These are phyloP conservation scores for Hirsutella thompsonii DNA, from an alignment of 2,329 filamentous ascomycete genomes.

Conservation along the genomic window DNA sequence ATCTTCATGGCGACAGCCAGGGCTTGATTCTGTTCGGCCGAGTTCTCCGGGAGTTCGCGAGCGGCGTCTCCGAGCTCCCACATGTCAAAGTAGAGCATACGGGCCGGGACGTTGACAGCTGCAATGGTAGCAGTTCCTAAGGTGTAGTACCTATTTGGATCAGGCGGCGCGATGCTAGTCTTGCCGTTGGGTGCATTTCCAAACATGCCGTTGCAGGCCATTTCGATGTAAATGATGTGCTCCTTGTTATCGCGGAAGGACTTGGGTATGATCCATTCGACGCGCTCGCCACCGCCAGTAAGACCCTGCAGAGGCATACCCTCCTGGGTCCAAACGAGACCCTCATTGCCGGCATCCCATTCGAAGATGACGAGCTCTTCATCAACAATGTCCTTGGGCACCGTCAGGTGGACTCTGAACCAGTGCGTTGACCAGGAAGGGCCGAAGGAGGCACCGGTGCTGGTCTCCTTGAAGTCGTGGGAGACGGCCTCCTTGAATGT, in stretches of 20 bases:
- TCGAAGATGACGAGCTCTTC: slow-evolving; percentile 86
- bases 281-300: slow-evolving; percentile 77
- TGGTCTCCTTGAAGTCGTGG: slow-evolving; percentile 62
- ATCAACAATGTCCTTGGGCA: slow-evolving; percentile 59
- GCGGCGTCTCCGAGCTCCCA: slow-evolving; percentile 94
- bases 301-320: slow-evolving; percentile 86
- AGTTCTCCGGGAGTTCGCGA: slow-evolving; percentile 76
- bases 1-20: slow-evolving; percentile 74
- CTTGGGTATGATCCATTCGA: slow-evolving; percentile 82
- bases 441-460: slow-evolving; percentile 69
- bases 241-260: slow-evolving; percentile 72
- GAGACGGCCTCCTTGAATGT: slow-evolving; percentile 73
- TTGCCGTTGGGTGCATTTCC: slow-evolving; percentile 79
- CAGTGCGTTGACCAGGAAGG: slow-evolving; percentile 97
- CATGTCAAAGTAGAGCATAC: slow-evolving; percentile 78
- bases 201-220: slow-evolving; percentile 99
- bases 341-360: slow-evolving; percentile 92
- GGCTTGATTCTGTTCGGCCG: slow-evolving; percentile 80
- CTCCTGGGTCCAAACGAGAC: slow-evolving; percentile 82
- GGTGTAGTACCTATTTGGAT: slow-evolving; percentile 69
- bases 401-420: slow-evolving; percentile 74
- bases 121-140: slow-evolving; percentile 73
- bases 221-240: slow-evolving; percentile 89
- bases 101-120: slow-evolving; percentile 74
- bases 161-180: slow-evolving; percentile 68